These are phyloP conservation scores for Dryadomyces quercivorus DNA, from an alignment of 2,329 filamentous ascomycete species.

Conservation along the genomic window DNA sequence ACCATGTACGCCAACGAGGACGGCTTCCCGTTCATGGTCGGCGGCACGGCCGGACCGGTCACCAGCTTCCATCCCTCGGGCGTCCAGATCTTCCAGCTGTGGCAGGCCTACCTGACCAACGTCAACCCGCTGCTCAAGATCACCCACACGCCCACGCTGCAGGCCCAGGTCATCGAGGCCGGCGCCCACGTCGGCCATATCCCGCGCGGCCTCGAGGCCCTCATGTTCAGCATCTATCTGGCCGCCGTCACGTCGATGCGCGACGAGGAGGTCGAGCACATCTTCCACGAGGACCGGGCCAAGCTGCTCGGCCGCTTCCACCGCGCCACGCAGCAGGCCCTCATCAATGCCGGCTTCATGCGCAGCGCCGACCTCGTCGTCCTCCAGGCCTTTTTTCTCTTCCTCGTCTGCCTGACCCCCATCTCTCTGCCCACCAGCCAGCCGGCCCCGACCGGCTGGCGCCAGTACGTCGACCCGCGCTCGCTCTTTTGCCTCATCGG, in stretches of 20 bases:
- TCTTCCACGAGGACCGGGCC: constrained; percentile 40
- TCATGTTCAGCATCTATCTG: constrained; percentile 56
- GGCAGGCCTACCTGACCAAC: constrained; percentile 59
- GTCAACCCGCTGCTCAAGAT: constrained; percentile 58
- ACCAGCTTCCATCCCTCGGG: constrained; percentile 38
- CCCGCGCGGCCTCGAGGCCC: constrained; percentile 44
- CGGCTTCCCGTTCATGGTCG: constrained; percentile 45
- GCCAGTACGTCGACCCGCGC: constrained; percentile 46
- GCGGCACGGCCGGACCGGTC: constrained; percentile 29
- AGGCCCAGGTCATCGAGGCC: constrained; percentile 52
- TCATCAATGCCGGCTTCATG: constrained; percentile 56
- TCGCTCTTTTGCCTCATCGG: constrained; percentile 51
- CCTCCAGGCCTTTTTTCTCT: constrained; percentile 56
- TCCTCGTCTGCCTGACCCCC: constrained; percentile 38
- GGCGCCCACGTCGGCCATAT: constrained; percentile 42
- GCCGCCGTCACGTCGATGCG: constrained; percentile 46
- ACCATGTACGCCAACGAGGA: constrained; percentile 44
- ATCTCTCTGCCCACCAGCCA: constrained; percentile 16
- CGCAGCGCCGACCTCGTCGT: constrained; percentile 51
- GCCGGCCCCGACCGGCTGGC: constrained; percentile 36
- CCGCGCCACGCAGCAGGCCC: constrained; percentile 47
- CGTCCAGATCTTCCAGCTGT: constrained; percentile 50
- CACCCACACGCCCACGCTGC: constrained; percentile 53
- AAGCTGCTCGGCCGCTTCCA: constrained; percentile 41
- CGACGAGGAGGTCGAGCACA: constrained; percentile 36